A percentile compares a stretch with the other conserved stretches of the same genome.
phyloP scores from a whole-genome alignment of 495 filamentous ascomycete species.

The Penicillium samsonianum region DNA sequence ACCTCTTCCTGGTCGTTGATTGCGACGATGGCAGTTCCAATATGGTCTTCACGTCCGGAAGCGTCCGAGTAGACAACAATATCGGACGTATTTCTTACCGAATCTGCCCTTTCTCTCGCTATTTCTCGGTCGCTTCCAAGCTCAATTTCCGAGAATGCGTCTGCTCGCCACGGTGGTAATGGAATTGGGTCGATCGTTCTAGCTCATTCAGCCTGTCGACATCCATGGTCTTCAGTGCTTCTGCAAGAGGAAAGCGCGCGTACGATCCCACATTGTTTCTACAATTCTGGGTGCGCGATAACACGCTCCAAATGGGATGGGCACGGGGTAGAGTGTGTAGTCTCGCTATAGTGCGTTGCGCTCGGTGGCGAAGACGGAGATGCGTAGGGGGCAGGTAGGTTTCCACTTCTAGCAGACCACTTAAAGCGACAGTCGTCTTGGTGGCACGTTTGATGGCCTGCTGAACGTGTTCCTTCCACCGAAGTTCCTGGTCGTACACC shows the following conservation, averaged over 20 bases:
- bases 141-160: conserved; percentile 19
- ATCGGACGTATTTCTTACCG: neutral
- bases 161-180: conserved; percentile 13
- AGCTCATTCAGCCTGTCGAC: conserved; percentile 13
- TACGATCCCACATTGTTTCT: conserved; percentile 15
- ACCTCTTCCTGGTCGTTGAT: conserved; percentile 10
- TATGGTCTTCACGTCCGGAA: conserved; percentile 15
- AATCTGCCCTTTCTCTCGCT: conserved; percentile 9
- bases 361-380: conserved; percentile 6
- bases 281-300: conserved; percentile 12
- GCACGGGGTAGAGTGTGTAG: neutral
- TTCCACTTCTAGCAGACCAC: conserved; percentile 12
- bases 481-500: conserved; percentile 24
- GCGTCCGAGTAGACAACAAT: conserved; percentile 18
- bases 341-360: neutral
- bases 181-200: conserved; percentile 26
- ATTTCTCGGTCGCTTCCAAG: conserved; percentile 19
- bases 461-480: conserved; percentile 25
- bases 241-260: conserved; percentile 20
- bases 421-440: conserved; percentile 19
- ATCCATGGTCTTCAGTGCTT: conserved; percentile 22
- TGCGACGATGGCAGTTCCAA: conserved; percentile 14
- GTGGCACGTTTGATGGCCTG: conserved; percentile 24
- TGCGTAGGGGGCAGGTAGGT: neutral
- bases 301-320: conserved; percentile 10